Evolutionary conservation across 2,329 filamentous ascomycete species (phyloP), one percentile per base, ranked within the genome.

Genomic region (Emmonsiellopsis sp.): DNA sequence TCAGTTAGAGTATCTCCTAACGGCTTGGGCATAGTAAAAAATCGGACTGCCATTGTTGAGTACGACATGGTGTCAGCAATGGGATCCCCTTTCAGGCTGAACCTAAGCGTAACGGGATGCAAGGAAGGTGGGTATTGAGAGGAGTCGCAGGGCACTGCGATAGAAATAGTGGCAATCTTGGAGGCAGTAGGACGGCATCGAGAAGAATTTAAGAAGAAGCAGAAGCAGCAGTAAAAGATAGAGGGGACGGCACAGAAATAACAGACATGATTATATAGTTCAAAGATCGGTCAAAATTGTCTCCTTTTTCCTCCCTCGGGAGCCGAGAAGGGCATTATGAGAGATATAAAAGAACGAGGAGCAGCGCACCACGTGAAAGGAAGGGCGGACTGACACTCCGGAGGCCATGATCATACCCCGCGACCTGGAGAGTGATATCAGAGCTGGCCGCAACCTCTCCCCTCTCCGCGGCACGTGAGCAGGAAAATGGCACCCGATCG

Each of bases 121-220:
- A 70, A 95, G 82, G 65, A 76, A 80, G 63, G 87, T 94, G 73
- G 83, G 81, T 63, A 95, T 84, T 67, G 87, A 92, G 63, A 95
- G 77, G 67, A 90, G 85, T 77, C 88, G 88, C 74, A 95, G 76
- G 67, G 88, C 87, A 71, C 85, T 94, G 77, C 88, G 88, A 77
- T 88, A 93, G 75, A 95, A 94, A 75, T 94, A 94, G 70, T 94
- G 89, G 66, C 87, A 94, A 72, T 94, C 87, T 78, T 93, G 85
- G 54, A 88, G 76, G 72, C 78, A 94, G 71, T 89, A 92, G 64
- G 79, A 72, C 77, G 87, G 87, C 88, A 94, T 94, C 61, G 67
- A 61, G 55, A 60, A 62, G 32, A 76, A 79, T 76, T 57, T 51
- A 41, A 47, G 40, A 45, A 61, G 57, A 59, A 56, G 55, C 40